Evolutionary conservation across 2,329 filamentous ascomycete species (phyloP), one percentile per base, ranked within the genome.

Genomic region (Elsinoe arachidis): DNA sequence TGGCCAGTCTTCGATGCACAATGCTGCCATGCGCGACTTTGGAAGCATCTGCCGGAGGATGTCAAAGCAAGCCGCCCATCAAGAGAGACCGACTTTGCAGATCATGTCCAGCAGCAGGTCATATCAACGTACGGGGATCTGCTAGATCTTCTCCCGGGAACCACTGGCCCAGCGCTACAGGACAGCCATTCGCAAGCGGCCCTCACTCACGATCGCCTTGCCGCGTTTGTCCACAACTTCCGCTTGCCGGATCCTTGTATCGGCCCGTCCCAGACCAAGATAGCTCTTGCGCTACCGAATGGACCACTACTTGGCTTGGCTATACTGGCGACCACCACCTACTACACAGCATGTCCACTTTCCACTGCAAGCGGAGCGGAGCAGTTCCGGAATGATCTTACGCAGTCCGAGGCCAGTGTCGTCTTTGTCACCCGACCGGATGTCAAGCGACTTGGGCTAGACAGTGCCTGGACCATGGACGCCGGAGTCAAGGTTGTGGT

Each of bases 251-350:
- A 66, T 44, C 55, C 46, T n/a, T 38, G 56, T 11, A 37, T 58
- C 0, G 58, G 52, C 19, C 56, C 59, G 17, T 55, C 37, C 19
- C 76, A 76, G 60, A 75, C 76, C 2, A 69, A 77, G 11, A 71
- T 80, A 9, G 78, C 75, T 26, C 73, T 81, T 46, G 75, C 78
- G 1, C 64, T 82, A 4, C 78, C 78, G 1, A 82, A 81, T 61
- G 79, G 79, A 2, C 76, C 77, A 10, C 66, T 80, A 1, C 69
- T 81, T n/a, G 79, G 78, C 9, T 69, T 78, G 11, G 73, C 76
- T 2, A 74, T 75, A 23, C 63, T 82, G 14, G 76, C 78, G 0
- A 73, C 78, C 3, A 69, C 76, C 2, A 77, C 74, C 15, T 76
- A 74, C 59, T 81, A 79, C 62, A 78, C 73, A 4, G 74, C 77